Base-by-base conservation (phyloP, 306 rosid genomes). In the Abrus precatorius region DNA sequence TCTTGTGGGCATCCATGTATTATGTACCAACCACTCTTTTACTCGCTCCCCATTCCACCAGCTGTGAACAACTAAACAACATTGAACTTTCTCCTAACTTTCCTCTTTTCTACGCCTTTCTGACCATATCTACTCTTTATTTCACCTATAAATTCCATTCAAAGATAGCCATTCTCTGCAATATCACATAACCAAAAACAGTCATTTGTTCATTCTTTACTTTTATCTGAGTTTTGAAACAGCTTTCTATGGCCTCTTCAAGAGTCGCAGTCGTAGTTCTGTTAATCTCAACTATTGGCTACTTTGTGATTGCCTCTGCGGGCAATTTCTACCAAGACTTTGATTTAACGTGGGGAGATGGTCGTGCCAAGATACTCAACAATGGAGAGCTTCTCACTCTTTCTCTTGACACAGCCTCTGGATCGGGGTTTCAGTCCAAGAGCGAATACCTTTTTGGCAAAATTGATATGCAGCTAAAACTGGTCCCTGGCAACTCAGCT, bases 371-470 rank as follows among this genome's bases (percentile, higher is more conserved):
- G 41, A 81, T 85, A 11, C 69, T 79, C 7, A 43, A 81, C 72
- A 79, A 82, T 45, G 83, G 75, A 1, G 34, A 83, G 0, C 65
- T 83, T 34, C 83, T 83, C 1, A 84, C 90, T 29, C 86, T 90
- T 9, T 69, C 90, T 0, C 88, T 91, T 3, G 93, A 91, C 88
- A 74, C 64, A 69, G 52, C 82, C 63, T 89, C 93, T 45, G 96
- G 93, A 79, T 91, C 96, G 0, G 92, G 90, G 0, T 89, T 91
- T 7, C 88, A 76, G 13, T 91, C 96, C 8, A 89, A 81, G 3
- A 81, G 73, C 1, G 78, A 86, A 69, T 91, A 87, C 61, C 77
- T 91, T 0, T 91, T 80, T 38, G 87, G 84, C 5, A 62, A 70
- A 13, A 69, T 80, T 11, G 87, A 84, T 2, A 84, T 84, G 87